phyloP scores from a whole-genome alignment of 2,329 filamentous ascomycete genomes.

The Diaporthe ampelina region DNA sequence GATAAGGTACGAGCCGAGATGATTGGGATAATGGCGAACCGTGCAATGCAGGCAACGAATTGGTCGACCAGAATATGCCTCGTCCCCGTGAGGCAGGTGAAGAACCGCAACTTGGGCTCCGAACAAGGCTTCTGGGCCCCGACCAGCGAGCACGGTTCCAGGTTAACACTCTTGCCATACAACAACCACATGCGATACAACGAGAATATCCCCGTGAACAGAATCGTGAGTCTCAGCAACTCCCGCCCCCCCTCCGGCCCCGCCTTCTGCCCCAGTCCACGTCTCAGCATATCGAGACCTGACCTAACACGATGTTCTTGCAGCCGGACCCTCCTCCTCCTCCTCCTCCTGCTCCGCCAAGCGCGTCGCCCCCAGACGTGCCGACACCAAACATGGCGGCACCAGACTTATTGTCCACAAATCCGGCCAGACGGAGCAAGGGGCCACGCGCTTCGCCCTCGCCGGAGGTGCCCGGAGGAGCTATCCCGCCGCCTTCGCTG shows the following conservation, averaged over 20 bases:
- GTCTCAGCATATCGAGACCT: not conserved
- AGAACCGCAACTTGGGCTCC: not conserved
- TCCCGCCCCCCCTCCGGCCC: not conserved
- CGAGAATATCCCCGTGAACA: not conserved
- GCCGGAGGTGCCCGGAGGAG: too few species aligned
- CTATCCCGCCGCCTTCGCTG: not conserved
- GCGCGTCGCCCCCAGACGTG: too few species aligned
- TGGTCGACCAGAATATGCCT: not conserved
- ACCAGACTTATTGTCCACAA: too few species aligned
- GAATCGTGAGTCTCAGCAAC: not conserved
- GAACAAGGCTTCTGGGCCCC: not conserved
- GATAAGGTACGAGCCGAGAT: slow-evolving; percentile 9
- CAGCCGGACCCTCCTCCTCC: not conserved
- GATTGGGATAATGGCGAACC: not conserved
- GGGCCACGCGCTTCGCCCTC: not conserved
- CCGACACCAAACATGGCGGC: too few species aligned
- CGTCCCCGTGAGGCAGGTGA: not conserved
- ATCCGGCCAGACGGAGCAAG: too few species aligned
- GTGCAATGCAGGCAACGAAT: not conserved
- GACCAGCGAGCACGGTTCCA: not conserved
- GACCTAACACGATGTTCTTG: too few species aligned
- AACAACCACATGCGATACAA: not conserved
- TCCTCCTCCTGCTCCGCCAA: too few species aligned
- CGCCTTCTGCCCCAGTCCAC: too few species aligned
- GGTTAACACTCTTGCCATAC: not conserved